These are phyloP conservation scores for Fusarium floridanum DNA, from an alignment of 2,329 filamentous ascomycete genomes.

Conservation along the genomic window DNA sequence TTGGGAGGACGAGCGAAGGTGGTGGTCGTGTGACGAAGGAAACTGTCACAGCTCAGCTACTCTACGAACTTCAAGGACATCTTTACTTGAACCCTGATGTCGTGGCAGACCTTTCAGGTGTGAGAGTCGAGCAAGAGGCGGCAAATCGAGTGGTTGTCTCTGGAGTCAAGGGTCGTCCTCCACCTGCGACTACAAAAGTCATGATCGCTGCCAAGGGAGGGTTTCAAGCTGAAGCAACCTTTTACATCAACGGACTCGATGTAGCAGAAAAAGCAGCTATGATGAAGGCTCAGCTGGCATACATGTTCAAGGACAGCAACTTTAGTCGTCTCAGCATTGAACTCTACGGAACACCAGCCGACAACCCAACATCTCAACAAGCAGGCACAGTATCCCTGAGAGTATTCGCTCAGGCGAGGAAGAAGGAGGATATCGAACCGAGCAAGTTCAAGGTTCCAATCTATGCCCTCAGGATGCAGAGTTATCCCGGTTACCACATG, in stretches of 20 bases:
- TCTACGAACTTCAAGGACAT: slow-evolving; percentile 62
- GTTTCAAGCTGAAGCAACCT: slow-evolving; percentile 61
- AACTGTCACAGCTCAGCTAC: slow-evolving; percentile 54
- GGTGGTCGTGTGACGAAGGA: slow-evolving; percentile 55
- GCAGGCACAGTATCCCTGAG: slow-evolving; percentile 63
- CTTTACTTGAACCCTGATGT: slow-evolving; percentile 60
- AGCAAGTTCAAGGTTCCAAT: slow-evolving; percentile 54
- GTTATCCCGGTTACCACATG: slow-evolving; percentile 59
- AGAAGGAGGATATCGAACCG: slow-evolving; percentile 50
- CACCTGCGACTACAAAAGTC: slow-evolving; percentile 52
- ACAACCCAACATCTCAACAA: slow-evolving; percentile 59
- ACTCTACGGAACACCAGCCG: slow-evolving; percentile 53
- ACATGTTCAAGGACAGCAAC: slow-evolving; percentile 50
- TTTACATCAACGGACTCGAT: slow-evolving; percentile 59
- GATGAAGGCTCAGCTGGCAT: slow-evolving; percentile 56
- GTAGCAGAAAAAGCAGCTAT: slow-evolving; percentile 58
- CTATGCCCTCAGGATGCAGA: slow-evolving; percentile 56
- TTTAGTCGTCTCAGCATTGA: slow-evolving; percentile 54
- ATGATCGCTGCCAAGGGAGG: slow-evolving; percentile 59
- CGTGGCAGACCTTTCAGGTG: slow-evolving; percentile 53
- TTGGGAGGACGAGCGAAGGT: slow-evolving; percentile 51
- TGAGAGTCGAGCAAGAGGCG: slow-evolving; percentile 60
- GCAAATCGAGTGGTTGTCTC: slow-evolving; percentile 51
- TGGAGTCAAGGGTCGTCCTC: slow-evolving; percentile 45
- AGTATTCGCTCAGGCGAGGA: slow-evolving; percentile 60